Evolutionary conservation across 805 yeast species (phyloP).

Genomic region (Candida golubevii): DNA sequence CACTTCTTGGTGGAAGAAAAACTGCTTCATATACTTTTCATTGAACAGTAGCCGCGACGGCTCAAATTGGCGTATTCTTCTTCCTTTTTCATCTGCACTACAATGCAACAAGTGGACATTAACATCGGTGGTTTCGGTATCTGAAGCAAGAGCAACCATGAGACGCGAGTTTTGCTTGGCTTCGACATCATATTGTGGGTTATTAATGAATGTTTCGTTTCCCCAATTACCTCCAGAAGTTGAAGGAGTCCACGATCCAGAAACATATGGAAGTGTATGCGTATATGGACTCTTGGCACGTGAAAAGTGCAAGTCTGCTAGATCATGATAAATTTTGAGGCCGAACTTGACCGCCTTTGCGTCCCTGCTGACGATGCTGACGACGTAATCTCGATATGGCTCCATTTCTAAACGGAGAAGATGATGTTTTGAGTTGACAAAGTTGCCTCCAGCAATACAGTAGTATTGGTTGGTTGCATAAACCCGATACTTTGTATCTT

Average conservation of each 20-base stretch:
- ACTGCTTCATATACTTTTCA: conserved; percentile 34
- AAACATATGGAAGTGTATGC: conserved; percentile 15
- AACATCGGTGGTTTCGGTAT: conserved; percentile 23
- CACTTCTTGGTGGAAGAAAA: conserved; percentile 20
- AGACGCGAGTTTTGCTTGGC: conserved; percentile 15
- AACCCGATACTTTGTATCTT: conserved; percentile 2
- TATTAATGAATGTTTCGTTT: conserved; percentile 40
- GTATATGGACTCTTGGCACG: conserved; percentile 30
- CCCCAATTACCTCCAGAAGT: conserved; percentile 56
- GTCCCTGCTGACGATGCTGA: conserved; percentile 18
- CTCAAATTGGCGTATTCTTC: conserved; percentile 20
- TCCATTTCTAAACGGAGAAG: conserved; percentile 28
- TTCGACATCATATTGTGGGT: conserved; percentile 49
- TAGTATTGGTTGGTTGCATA: conserved; percentile 19
- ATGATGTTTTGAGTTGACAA: conserved; percentile 36
- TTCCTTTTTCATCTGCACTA: conserved; percentile 21
- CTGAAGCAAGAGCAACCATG: conserved; percentile 13
- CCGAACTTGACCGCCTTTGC: conserved; percentile 20
- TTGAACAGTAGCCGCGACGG: conserved; percentile 22
- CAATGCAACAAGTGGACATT: conserved; percentile 44
- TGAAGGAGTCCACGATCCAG: conserved; percentile 44
- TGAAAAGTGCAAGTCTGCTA: conserved; percentile 14
- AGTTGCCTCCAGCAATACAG: conserved; percentile 17
- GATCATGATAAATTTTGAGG: conserved; percentile 26
- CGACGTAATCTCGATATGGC: conserved; percentile 27